phyloP scores from a whole-genome alignment of 2,329 filamentous ascomycete species.

The Pyrenochaeta sp. region DNA sequence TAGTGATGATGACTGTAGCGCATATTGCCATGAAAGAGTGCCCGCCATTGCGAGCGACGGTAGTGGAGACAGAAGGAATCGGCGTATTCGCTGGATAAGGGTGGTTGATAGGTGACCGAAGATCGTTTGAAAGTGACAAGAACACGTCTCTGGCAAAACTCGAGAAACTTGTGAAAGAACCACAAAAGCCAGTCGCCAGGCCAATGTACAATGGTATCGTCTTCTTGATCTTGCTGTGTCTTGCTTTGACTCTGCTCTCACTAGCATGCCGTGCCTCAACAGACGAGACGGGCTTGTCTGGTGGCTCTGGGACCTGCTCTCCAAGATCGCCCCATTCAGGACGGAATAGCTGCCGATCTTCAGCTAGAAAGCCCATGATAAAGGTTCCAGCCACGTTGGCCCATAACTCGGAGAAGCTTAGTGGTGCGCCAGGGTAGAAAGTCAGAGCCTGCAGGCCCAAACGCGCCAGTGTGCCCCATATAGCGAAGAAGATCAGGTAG shows the following conservation, averaged over 20 bases:
- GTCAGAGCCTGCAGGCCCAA: conserved; percentile 83
- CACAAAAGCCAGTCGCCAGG: conserved; percentile 85
- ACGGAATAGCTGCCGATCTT: conserved; percentile 79
- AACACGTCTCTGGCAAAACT: conserved; percentile 84
- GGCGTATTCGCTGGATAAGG: conserved; percentile 30
- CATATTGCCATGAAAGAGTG: conserved; percentile 85
- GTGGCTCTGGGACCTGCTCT: conserved; percentile 29
- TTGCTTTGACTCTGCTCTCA: conserved; percentile 55
- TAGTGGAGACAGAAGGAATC: conserved; percentile 38
- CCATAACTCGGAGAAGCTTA: conserved; percentile 81
- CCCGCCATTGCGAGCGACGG: conserved; percentile 69
- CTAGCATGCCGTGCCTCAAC: conserved; percentile 45
- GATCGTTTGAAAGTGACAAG: conserved; percentile 78
- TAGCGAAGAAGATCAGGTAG: conserved; percentile 84
- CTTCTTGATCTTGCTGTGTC: conserved; percentile 71
- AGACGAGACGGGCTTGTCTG: conserved; percentile 6
- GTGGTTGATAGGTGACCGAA: conserved; percentile 63
- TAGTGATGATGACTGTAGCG: conserved; percentile 76
- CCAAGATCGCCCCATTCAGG: conserved; percentile 66
- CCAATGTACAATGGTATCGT: conserved; percentile 89
- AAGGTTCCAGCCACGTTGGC: conserved; percentile 85
- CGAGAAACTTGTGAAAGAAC: conserved; percentile 90
- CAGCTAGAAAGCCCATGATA: conserved; percentile 83
- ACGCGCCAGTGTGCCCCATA: conserved; percentile 84
- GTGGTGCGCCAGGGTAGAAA: conserved; percentile 77